Conservation (phyloP, 768 basidiomycete species). For the Lactarius hatsudake region DNA sequence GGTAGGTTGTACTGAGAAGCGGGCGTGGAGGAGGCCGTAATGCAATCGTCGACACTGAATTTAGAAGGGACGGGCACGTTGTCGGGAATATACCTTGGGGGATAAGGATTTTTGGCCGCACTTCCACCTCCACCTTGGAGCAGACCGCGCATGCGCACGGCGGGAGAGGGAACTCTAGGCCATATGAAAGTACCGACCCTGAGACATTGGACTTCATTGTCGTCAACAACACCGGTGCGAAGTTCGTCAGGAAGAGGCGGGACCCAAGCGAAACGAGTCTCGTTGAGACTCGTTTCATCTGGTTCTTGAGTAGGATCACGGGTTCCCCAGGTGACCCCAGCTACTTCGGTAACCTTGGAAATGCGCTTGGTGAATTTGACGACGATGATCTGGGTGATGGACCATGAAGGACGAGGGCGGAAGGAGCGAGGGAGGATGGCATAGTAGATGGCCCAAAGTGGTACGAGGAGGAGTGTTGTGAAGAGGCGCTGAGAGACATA, state of each 20-base stretch:
- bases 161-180: slow-evolving; percentile 38
- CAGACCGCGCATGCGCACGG: slow-evolving; percentile 16
- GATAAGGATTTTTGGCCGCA: background rate
- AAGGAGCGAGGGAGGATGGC: slow-evolving; percentile 41
- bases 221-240: slow-evolving; percentile 43
- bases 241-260: slow-evolving; percentile 41
- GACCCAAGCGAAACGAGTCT: slow-evolving; percentile 51
- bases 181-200: slow-evolving; percentile 49
- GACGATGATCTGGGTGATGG: slow-evolving; percentile 46
- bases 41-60: background rate
- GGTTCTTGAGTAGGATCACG: slow-evolving; percentile 44
- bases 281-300: slow-evolving; percentile 35
- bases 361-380: slow-evolving; percentile 53
- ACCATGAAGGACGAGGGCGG: slow-evolving; percentile 52
- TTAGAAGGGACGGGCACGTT: background rate
- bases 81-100: background rate
- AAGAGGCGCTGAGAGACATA: slow-evolving; percentile 49
- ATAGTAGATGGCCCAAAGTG: slow-evolving; percentile 46
- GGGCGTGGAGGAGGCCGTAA: background rate
- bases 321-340: slow-evolving; percentile 55
- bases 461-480: slow-evolving; percentile 48
- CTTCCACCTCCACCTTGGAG: background rate
- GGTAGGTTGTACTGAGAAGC: slow-evolving; percentile 5
- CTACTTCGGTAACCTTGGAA: slow-evolving; percentile 52
- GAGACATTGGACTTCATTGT: slow-evolving; percentile 41